A percentile compares a stretch with the other conserved stretches of the same genome.
Conservation (phyloP, 2,329 filamentous ascomycete species). For the Fusarium algeriense region DNA sequence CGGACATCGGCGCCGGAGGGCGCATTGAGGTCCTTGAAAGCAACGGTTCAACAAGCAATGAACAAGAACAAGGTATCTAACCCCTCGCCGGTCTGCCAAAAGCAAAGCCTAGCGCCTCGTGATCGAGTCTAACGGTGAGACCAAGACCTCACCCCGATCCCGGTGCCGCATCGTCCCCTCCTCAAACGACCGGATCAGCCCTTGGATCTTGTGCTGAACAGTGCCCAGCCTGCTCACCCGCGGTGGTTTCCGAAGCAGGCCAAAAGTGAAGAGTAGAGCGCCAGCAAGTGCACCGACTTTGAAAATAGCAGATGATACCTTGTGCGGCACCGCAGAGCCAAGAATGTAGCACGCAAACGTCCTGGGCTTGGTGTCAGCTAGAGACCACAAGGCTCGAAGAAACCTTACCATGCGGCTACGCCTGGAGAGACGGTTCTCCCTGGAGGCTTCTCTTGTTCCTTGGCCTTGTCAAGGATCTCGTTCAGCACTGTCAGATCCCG, state of each 20-base stretch:
- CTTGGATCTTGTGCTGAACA: background rate
- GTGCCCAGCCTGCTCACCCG: background rate
- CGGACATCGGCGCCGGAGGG: no score
- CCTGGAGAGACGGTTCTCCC: background rate
- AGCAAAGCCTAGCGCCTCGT: no score
- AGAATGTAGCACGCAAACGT: no score
- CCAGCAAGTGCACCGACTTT: background rate
- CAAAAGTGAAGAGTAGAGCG: background rate
- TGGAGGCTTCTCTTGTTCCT: background rate
- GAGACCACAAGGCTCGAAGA: rapidly evolving
- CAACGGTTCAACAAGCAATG: no score
- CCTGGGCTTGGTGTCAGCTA: background rate
- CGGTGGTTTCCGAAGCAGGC: background rate
- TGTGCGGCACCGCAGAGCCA: no score
- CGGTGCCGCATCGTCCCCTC: slow-evolving; percentile 6
- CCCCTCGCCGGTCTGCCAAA: no score
- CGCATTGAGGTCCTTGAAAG: no score
- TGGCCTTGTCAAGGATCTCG: background rate
- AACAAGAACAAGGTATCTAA: no score
- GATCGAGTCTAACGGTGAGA: background rate
- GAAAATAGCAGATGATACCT: no score
- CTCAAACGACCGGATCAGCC: slow-evolving; percentile 5
- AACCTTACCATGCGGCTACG: background rate
- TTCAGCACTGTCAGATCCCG: background rate
- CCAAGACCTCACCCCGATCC: background rate